Conservation (phyloP, 352 stramenopile genomes). For the Phytophthora rubi region DNA sequence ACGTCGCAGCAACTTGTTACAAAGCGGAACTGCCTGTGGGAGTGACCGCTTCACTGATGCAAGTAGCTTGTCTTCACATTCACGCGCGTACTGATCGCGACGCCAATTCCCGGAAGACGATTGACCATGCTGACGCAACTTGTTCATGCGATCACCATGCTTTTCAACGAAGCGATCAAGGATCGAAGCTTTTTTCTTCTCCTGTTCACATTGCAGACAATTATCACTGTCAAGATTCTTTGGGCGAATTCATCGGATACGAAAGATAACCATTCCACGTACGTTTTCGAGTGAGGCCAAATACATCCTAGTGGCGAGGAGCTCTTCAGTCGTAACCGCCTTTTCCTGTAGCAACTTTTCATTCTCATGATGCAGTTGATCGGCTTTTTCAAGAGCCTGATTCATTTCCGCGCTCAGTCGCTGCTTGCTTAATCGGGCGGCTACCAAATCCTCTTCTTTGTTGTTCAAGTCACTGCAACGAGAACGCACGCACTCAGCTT, state of each 20-base stretch:
- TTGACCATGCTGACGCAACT: slow-evolving; percentile 33
- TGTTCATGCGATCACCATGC: slow-evolving; percentile 75
- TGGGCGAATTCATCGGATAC: neutral
- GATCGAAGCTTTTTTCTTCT: slow-evolving; percentile 79
- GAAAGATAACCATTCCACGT: neutral
- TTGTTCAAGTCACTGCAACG: slow-evolving; percentile 51
- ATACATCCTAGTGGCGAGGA: slow-evolving; percentile 74
- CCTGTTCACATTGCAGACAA: slow-evolving; percentile 27
- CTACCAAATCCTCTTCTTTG: slow-evolving; percentile 62
- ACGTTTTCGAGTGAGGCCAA: slow-evolving; percentile 71
- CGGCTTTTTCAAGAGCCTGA: slow-evolving; percentile 58
- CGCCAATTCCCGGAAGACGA: slow-evolving; percentile 37
- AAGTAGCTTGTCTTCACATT: slow-evolving; percentile 67
- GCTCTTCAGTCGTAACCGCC: slow-evolving; percentile 60
- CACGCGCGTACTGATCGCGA: slow-evolving; percentile 45
- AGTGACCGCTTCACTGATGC: slow-evolving; percentile 63
- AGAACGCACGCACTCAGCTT: neutral
- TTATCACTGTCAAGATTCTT: neutral
- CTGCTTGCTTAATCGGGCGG: slow-evolving; percentile 55
- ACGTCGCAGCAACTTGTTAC: slow-evolving; percentile 73
- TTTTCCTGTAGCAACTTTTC: slow-evolving; percentile 73
- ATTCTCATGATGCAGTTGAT: slow-evolving; percentile 68
- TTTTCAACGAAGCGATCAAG: slow-evolving; percentile 83
- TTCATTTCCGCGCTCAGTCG: slow-evolving; percentile 63
- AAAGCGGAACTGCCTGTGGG: slow-evolving; percentile 68